Evolutionary conservation across 192 early-diverging fungal species (phyloP).

Genomic region (Coemansia biformis): DNA sequence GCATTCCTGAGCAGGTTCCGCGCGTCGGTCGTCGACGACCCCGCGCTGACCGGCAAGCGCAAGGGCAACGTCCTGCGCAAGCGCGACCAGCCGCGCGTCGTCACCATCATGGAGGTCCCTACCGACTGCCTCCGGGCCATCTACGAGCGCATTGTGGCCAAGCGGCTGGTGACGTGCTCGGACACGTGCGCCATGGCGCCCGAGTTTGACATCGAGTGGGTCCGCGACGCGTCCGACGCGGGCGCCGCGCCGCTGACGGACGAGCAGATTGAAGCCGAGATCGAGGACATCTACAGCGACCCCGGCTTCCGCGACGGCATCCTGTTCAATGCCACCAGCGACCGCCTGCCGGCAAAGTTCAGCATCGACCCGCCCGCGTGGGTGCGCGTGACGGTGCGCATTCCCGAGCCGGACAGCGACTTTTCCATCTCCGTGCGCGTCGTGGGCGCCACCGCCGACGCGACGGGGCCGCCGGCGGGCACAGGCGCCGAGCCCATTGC

Average conservation of each 20-base stretch:
- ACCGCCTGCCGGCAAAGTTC: constrained; percentile 45
- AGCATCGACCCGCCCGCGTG: constrained; percentile 40
- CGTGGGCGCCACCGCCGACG: constrained; percentile 20
- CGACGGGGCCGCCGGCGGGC: constrained; percentile 1
- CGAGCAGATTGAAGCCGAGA: constrained; percentile 32
- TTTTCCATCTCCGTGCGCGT: constrained; percentile 36
- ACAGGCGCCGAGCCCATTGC: constrained; percentile 11
- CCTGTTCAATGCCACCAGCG: constrained; percentile 50
- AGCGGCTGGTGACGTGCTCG: constrained; percentile 43
- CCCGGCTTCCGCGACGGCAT: constrained; percentile 49
- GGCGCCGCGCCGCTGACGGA: constrained; percentile 29
- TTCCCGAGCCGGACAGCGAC: constrained; percentile 36
- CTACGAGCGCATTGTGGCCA: constrained; percentile 39
- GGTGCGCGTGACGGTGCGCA: constrained; percentile 48
- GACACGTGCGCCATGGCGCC: constrained; percentile 40
- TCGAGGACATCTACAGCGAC: constrained; percentile 51
- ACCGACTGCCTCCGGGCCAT: constrained; percentile 29
- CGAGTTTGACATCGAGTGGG: constrained; percentile 48
- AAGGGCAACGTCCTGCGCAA: constrained; percentile 53
- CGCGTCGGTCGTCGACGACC: constrained; percentile 50
- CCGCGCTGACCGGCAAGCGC: constrained; percentile 38
- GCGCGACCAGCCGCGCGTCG: constrained; percentile 52
- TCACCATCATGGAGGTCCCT: constrained; percentile 50
- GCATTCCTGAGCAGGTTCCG: constrained; percentile 43
- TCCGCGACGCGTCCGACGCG: constrained; percentile 30